Conservation (phyloP, 208 protist genomes). For the Herpetomonas tarakana region DNA sequence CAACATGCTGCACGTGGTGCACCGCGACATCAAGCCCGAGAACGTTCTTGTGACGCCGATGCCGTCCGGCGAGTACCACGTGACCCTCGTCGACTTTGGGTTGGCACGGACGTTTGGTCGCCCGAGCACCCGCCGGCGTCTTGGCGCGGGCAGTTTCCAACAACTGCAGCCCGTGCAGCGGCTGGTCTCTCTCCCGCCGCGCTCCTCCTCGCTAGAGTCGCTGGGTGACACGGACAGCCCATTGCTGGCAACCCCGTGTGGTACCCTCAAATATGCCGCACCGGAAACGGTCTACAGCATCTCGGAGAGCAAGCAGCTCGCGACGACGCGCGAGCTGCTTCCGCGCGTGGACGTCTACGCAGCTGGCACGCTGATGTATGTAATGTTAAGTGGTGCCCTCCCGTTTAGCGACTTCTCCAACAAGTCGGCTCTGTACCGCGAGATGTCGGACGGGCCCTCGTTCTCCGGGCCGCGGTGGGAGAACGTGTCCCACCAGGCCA, state of each 20-base stretch:
- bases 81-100: conserved; percentile 86
- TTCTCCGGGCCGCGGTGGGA: conserved; percentile 64
- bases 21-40: conserved; percentile 88
- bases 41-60: conserved; percentile 70
- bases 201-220: conserved; percentile 25
- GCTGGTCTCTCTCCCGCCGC: conserved; percentile 6
- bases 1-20: conserved; percentile 62
- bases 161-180: conserved; percentile 1
- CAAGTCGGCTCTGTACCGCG: conserved; percentile 49
- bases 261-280: conserved; percentile 81
- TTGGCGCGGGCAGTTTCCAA: background rate
- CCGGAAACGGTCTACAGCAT: conserved; percentile 80
- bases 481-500: conserved; percentile 45
- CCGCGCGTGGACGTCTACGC: conserved; percentile 76
- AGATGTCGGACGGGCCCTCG: conserved; percentile 57
- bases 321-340: conserved; percentile 63
- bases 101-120: conserved; percentile 40
- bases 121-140: background rate
- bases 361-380: conserved; percentile 74
- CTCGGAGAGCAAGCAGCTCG: conserved; percentile 43
- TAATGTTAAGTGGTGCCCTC: conserved; percentile 74
- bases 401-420: conserved; percentile 70
- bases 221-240: conserved; percentile 63
- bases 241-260: conserved; percentile 80
- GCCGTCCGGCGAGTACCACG: conserved; percentile 24